Evolutionary conservation across 371 early-diverging fungal genomes (phyloP), one percentile per base, ranked within the genome.

Genomic region (Apophysomyces ossiformis): DNA sequence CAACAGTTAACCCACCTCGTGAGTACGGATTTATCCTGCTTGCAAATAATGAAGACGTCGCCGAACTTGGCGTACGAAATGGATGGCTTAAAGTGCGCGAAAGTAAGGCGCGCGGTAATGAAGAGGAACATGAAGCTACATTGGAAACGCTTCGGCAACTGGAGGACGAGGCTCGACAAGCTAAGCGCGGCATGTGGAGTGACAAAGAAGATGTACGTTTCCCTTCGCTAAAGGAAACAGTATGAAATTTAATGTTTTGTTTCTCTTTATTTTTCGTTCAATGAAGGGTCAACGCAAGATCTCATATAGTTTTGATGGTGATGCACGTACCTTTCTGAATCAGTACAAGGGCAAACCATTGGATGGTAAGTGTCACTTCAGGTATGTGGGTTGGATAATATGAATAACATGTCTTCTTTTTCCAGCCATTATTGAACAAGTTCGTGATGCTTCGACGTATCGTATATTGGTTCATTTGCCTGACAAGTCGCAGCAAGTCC

Each of bases 371-470:
- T 13, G 41, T 41, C 7, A 21, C 9, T 26, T 11, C 21, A 37
- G 32, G n/a, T 50, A 15, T 60, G 43, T 47, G 21, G 32, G 13
- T n/a, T 9, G 13, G 26, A 11, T 37, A 58, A 12, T 65, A 41
- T 58, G 57, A n/a, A n/a, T 54, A 18, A 45, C 46, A 45, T 9
- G 15, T 64, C 5, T 39, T 35, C 60, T 50, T 46, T 38, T 46
- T 56, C 18, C 58, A 85, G 98, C 92, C 38, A 87, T 96, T 18
- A 84, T 98, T 70, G 97, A 98, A 75, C 95, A 92, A 75, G 92
- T 96, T 12, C 93, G 95, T 58, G 96, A 96, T 75, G 98, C 90
- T n/a, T 87, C 94, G 9, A 95, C 93, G 8, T 86, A 90, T 68
- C 92, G 96, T 16, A 88, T 95, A 6, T 78, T 86, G 39, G 70